Conservation (phyloP, 2,329 filamentous ascomycete genomes). For the Monosporascus cannonballus region DNA sequence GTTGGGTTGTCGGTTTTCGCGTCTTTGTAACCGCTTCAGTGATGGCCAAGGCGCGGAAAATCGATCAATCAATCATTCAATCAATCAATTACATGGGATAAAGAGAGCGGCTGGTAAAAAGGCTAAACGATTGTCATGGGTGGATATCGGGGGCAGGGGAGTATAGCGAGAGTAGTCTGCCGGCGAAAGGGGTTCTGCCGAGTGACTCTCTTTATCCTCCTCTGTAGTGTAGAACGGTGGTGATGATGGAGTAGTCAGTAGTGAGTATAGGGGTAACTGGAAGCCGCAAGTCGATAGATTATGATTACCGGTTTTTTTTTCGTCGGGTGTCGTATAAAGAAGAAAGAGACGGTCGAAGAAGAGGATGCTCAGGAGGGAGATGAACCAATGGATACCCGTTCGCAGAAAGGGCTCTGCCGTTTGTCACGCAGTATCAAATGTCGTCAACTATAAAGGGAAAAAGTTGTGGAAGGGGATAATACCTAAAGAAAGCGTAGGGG, state of each 20-base stretch:
- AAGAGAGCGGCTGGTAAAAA: not conserved
- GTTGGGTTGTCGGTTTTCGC: not conserved
- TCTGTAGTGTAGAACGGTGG: not conserved
- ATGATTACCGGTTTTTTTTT: not conserved
- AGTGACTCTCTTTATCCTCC: not conserved
- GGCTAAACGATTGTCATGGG: not conserved
- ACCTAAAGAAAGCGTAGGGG: not conserved
- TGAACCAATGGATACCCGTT: not conserved
- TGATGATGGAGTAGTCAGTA: not conserved
- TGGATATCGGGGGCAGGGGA: not conserved
- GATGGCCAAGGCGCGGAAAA: not conserved
- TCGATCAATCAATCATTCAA: not conserved
- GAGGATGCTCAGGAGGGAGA: not conserved
- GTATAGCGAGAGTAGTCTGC: conserved; percentile 1
- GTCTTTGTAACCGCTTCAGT: not conserved
- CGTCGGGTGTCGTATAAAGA: not conserved
- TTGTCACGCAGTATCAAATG: not conserved
- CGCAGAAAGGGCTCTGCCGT: not conserved
- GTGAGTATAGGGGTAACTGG: too few relatives aligned
- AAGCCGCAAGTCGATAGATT: too few relatives aligned
- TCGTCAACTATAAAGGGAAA: not conserved
- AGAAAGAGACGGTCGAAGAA: not conserved
- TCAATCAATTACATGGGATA: not conserved
- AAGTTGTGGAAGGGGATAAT: not conserved
- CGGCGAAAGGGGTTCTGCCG: not conserved